phyloP scores from a whole-genome alignment of 2,329 filamentous ascomycete genomes.

The Verticillium dahliae region DNA sequence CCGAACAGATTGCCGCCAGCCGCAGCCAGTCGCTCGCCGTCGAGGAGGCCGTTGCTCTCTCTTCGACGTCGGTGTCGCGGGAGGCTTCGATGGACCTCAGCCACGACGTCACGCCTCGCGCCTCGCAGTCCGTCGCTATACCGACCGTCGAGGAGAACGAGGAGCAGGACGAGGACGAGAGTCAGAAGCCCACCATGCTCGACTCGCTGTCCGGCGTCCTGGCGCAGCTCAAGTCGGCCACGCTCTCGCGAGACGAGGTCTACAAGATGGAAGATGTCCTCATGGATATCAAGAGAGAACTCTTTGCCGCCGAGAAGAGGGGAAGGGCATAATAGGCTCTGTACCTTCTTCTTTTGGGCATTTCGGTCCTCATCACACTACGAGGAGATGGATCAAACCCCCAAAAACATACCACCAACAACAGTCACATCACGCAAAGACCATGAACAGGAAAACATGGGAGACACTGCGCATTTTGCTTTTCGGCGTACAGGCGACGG shows the following conservation, averaged over 20 bases:
- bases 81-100: constrained; percentile 16
- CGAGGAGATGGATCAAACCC: not conserved
- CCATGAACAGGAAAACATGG: not conserved
- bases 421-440: not conserved
- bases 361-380: too few species aligned
- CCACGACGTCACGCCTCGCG: not conserved
- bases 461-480: not conserved
- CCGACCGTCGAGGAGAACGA: not conserved
- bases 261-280: constrained; percentile 70
- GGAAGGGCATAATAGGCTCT: constrained; percentile 28
- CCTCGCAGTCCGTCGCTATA: not conserved
- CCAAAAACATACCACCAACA: not conserved
- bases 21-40: constrained; percentile 20
- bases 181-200: constrained; percentile 40
- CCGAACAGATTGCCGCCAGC: constrained; percentile 31
- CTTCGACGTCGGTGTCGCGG: constrained; percentile 1
- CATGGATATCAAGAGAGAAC: constrained; percentile 69
- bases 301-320: constrained; percentile 64
- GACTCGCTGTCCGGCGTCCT: constrained; percentile 49
- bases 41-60: constrained; percentile 7
- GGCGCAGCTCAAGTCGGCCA: constrained; percentile 49
- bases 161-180: constrained; percentile 18
- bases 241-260: constrained; percentile 59
- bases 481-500: not conserved
- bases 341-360: too few species aligned